These are phyloP conservation scores for Apiospora phragmitis DNA, from an alignment of 2,329 filamentous ascomycete genomes.

Conservation along the genomic window DNA sequence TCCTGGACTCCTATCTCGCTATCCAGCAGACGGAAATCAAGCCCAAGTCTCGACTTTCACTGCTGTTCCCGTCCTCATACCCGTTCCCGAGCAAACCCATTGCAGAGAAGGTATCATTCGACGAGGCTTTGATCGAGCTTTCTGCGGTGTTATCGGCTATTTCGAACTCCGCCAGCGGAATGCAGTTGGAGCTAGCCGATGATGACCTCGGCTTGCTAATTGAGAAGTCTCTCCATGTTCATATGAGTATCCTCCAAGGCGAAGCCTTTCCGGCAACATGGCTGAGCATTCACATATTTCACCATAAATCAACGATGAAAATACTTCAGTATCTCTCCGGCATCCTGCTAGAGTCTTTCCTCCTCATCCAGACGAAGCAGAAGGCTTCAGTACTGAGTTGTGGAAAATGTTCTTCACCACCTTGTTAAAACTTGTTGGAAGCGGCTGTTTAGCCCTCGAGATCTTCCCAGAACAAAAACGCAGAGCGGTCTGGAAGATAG, in stretches of 20 bases:
- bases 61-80: constrained; percentile 87
- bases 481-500: constrained; percentile 97
- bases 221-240: constrained; percentile 77
- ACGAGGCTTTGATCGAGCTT: constrained; percentile 86
- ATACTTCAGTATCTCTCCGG: constrained; percentile 80
- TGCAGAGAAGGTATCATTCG: constrained; percentile 60
- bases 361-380: constrained; percentile 87
- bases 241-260: constrained; percentile 85
- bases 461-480: constrained; percentile 97
- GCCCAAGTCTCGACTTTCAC: constrained; percentile 69
- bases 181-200: constrained; percentile 73
- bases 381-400: constrained; percentile 86
- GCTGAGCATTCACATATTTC: constrained; percentile 91
- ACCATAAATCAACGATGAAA: constrained; percentile 86
- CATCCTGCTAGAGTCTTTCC: constrained; percentile 77
- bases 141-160: constrained; percentile 84
- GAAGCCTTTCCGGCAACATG: constrained; percentile 87
- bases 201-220: constrained; percentile 75
- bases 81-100: constrained; percentile 79
- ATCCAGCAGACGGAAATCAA: constrained; percentile 60
- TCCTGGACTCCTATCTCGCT: constrained; percentile 83
- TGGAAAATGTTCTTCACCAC: constrained; percentile 95
- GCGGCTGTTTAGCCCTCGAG: constrained; percentile 84
- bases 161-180: constrained; percentile 70
- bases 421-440: constrained; percentile 84